A percentile compares a stretch with the other conserved stretches of the same genome.
phyloP scores from a whole-genome alignment of 441 rosid species.

The Raphanus hybrid region DNA sequence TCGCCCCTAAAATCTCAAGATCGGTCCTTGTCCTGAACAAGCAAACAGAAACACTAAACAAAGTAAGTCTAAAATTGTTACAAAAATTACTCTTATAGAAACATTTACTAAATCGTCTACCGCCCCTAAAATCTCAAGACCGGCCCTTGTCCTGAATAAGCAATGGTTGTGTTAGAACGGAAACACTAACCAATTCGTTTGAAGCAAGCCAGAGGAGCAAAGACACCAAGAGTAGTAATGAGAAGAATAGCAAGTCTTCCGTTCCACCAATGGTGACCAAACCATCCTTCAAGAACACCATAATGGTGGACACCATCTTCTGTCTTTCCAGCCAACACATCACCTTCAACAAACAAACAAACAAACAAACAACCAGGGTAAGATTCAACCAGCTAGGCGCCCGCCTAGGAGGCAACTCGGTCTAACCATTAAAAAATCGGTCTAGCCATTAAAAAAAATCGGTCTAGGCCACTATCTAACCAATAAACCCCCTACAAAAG shows the following conservation, averaged over 20 bases:
- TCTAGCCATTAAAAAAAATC: too few relatives aligned
- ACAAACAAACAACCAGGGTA: not conserved
- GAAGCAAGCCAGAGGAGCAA: constrained; percentile 87
- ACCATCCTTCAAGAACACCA: constrained; percentile 98
- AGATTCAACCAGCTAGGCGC: not conserved
- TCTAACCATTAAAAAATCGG: too few relatives aligned
- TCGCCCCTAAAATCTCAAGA: not conserved
- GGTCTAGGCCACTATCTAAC: too few relatives aligned
- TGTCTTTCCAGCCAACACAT: constrained; percentile 94
- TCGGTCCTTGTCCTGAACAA: not conserved
- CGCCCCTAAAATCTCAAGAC: not conserved
- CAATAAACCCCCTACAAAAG: too few relatives aligned
- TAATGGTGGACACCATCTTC: constrained; percentile 87
- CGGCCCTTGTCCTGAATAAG: not conserved
- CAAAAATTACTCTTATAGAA: not conserved
- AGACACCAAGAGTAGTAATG: constrained; percentile 72
- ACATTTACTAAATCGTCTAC: constrained; percentile 3
- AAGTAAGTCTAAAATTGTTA: constrained; percentile 18
- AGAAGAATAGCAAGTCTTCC: constrained; percentile 75
- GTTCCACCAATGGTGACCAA: constrained; percentile 97
- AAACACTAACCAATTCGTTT: constrained; percentile 80
- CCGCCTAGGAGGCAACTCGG: too few relatives aligned
- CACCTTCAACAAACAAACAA: constrained; percentile 56
- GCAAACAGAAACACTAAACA: constrained; percentile 52
- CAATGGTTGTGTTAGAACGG: not conserved